Base-by-base conservation (phyloP, 371 early-diverging fungal genomes). In the Chytridium lagenaria region DNA sequence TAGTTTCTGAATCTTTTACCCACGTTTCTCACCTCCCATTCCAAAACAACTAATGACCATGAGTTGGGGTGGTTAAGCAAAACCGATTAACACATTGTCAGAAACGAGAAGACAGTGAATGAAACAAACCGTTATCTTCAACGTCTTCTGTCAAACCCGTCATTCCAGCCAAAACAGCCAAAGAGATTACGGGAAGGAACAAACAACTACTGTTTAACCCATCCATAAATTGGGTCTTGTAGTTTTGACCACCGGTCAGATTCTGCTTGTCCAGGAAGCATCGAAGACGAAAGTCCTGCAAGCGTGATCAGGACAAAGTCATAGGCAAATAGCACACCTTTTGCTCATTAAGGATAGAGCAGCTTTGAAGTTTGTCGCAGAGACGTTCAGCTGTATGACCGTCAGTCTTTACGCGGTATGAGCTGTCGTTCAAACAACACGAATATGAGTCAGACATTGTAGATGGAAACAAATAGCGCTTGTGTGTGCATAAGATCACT, bases 221-320 rank as follows among this genome's bases (percentile, higher is more conserved):
- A 2, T 19, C 39, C 52, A 74, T 10, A 37, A 74, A 74, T 70
- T 74, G 65, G 23, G 28, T 34, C 66, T 70, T 65, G 40, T 28
- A 74, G 28, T 69, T 61, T 36, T 63, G 49, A 28, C 74, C 74
- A 0, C 19, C 28, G 10, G 61, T 70, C 51, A 74, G 57, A 57
- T 74, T 69, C 65, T 74, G 74, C 69, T 74, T 74, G 55, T 74
- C 74, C 26, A 74, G 52, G 55, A 69, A 74, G 55, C 74, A 74
- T 33, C 44, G 31, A 31, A 74, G 49, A 15, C 70, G 23, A 7
- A 74, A 38, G 12, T 69, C 70, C 38, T 39, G 61, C 28, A 16
- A n/a, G 2, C 2, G 40, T 5, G 26, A 26, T 22, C 5, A n/a
- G 55, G 23, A 26, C 5, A 15, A 12, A n/a, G 55, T 19, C 19